A percentile compares a stretch with the other conserved stretches of the same genome.
phyloP scores from a whole-genome alignment of 2,329 filamentous ascomycete species.

The Fusarium xyrophilum region DNA sequence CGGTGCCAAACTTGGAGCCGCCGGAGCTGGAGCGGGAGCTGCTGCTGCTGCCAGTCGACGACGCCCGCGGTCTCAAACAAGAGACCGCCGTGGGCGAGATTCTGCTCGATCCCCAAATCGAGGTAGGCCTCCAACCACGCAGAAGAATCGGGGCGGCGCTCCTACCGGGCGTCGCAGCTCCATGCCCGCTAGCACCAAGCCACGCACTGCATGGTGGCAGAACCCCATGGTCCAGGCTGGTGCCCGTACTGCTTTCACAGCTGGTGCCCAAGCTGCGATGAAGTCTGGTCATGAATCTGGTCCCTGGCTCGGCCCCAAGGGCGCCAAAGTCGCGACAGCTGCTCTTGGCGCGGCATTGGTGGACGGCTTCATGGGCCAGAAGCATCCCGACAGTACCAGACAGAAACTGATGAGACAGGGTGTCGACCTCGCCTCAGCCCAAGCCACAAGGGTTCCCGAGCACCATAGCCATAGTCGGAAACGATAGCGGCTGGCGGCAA shows the following conservation, averaged over 20 bases:
- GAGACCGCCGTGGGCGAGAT: conserved; percentile 22
- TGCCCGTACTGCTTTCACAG: conserved; percentile 55
- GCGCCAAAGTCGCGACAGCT: conserved; percentile 56
- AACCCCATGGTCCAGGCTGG: conserved; percentile 51
- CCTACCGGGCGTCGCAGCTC: conserved; percentile 43
- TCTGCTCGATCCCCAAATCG: conserved; percentile 28
- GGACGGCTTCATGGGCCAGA: conserved; percentile 53
- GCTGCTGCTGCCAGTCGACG: conserved; percentile 21
- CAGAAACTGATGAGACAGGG: conserved; percentile 40
- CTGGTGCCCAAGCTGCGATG: conserved; percentile 58
- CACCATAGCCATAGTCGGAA: neutral
- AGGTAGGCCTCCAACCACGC: conserved; percentile 36
- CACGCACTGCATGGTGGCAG: conserved; percentile 45
- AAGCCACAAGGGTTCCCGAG: conserved; percentile 9
- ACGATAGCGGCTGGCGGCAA: neutral
- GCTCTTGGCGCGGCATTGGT: conserved; percentile 58
- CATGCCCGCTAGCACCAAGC: conserved; percentile 44
- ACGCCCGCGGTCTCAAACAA: conserved; percentile 37
- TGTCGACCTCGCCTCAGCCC: conserved; percentile 34
- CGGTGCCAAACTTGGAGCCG: neutral
- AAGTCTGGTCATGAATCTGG: conserved; percentile 54
- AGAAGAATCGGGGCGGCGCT: conserved; percentile 18
- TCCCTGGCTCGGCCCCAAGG: conserved; percentile 57
- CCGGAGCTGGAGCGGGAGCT: conserved; percentile 12
- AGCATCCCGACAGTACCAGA: conserved; percentile 40